Evolutionary conservation across 768 basidiomycete species (phyloP).

Genomic region (Macrolepiota dolichaula): DNA sequence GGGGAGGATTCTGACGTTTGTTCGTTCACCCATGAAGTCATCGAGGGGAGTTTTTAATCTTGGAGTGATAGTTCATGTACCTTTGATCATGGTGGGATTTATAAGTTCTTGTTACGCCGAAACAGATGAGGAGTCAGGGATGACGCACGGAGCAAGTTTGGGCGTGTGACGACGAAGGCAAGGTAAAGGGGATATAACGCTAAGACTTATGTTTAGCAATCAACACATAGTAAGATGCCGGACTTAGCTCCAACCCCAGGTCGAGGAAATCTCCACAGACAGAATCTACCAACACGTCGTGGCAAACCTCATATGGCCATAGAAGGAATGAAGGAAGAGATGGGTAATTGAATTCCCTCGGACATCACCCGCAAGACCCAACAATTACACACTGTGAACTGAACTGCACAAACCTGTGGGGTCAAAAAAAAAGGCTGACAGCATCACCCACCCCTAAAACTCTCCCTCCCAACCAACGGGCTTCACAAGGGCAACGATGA

Average conservation of each 20-base stretch:
- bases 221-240: neutral
- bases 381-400: neutral
- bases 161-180: neutral
- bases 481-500: neutral
- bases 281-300: neutral
- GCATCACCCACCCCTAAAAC: neutral
- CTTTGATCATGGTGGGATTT: neutral
- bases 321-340: neutral
- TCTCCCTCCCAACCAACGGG: neutral
- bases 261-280: neutral
- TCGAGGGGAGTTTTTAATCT: neutral
- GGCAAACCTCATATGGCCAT: conserved; percentile 2
- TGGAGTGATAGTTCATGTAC: neutral
- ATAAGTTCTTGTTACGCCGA: neutral
- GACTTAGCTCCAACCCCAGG: neutral
- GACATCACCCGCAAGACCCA: neutral
- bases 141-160: neutral
- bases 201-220: neutral
- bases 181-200: neutral
- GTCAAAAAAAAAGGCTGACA: neutral
- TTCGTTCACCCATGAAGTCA: neutral
- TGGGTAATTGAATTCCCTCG: conserved; percentile 2
- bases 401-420: neutral
- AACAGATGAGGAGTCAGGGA: neutral
- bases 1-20: neutral